These are phyloP conservation scores for Erodium moschatum DNA, from an alignment of 441 rosid genomes.

Conservation along the genomic window DNA sequence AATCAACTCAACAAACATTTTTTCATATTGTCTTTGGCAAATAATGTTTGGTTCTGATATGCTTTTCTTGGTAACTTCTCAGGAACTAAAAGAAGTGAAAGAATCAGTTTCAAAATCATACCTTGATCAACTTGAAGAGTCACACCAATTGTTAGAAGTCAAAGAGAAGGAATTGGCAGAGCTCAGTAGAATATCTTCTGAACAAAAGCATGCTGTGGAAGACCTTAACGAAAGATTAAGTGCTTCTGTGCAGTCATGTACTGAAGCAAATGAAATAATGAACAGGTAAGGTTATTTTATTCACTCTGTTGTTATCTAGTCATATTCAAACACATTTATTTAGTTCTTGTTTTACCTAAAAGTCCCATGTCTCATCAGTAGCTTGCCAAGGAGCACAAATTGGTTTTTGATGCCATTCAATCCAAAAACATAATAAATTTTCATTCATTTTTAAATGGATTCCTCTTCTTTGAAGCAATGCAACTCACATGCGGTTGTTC, in stretches of 20 bases:
- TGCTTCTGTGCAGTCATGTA: slow-evolving; percentile 71
- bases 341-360: not conserved
- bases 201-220: slow-evolving; percentile 66
- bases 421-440: not conserved
- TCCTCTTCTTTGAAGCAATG: not conserved
- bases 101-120: slow-evolving; percentile 51
- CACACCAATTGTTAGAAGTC: slow-evolving; percentile 38
- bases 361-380: not conserved
- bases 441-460: not conserved
- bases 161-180: slow-evolving; percentile 58
- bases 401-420: not conserved
- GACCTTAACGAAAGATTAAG: slow-evolving; percentile 67
- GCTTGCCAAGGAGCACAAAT: not conserved
- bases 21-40: not conserved
- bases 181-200: slow-evolving; percentile 50
- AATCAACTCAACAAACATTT: not conserved
- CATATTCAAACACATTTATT: not conserved
- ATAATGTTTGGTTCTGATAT: not conserved
- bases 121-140: slow-evolving; percentile 41
- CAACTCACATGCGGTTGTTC: too few relatives aligned
- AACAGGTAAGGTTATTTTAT: slow-evolving; percentile 40
- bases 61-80: slow-evolving; percentile 18
- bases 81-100: slow-evolving; percentile 64
- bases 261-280: slow-evolving; percentile 78
- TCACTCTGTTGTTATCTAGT: not conserved